Evolutionary conservation across 106 monocot species (phyloP).

Genomic region (Apostasia shenzhenica): DNA sequence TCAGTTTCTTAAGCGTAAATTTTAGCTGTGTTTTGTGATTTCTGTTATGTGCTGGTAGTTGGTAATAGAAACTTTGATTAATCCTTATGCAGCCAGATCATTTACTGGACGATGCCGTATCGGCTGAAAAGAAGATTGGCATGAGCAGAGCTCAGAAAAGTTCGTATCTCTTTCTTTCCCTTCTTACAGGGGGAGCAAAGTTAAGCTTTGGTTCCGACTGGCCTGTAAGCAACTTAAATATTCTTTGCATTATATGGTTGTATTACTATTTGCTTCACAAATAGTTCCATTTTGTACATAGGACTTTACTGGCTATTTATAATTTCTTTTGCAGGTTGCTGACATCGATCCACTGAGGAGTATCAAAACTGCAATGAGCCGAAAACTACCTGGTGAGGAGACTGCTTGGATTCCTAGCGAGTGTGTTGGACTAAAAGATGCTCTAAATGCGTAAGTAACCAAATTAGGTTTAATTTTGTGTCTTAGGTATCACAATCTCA

Average conservation of each 20-base stretch:
- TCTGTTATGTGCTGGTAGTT: no score
- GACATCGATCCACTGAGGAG: slow-evolving; percentile 75
- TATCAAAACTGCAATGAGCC: slow-evolving; percentile 64
- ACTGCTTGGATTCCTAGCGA: slow-evolving; percentile 72
- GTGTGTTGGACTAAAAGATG: slow-evolving; percentile 56
- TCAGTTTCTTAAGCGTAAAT: no score
- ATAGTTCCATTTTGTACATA: no score
- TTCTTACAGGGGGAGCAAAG: slow-evolving; percentile 36
- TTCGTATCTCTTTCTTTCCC: slow-evolving; percentile 78
- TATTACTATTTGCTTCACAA: neutral
- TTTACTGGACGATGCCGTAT: slow-evolving; percentile 63
- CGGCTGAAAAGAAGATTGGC: slow-evolving; percentile 78
- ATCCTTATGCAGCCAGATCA: slow-evolving; percentile 61
- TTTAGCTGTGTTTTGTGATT: no score
- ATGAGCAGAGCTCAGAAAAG: slow-evolving; percentile 37
- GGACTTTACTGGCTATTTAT: neutral
- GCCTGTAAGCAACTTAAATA: slow-evolving; percentile 50
- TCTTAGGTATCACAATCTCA: neutral
- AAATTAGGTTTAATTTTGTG: neutral
- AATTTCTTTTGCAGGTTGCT: slow-evolving; percentile 34
- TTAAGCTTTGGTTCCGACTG: slow-evolving; percentile 96
- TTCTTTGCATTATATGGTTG: slow-evolving; percentile 3
- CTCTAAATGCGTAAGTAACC: slow-evolving; percentile 68
- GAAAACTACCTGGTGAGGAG: slow-evolving; percentile 50
- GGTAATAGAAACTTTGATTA: neutral